Percentiles rank a stretch among this genome's conserved stretches.
phyloP scores from a whole-genome alignment of 257 asterid genomes.

The Solanum chiquidenum region DNA sequence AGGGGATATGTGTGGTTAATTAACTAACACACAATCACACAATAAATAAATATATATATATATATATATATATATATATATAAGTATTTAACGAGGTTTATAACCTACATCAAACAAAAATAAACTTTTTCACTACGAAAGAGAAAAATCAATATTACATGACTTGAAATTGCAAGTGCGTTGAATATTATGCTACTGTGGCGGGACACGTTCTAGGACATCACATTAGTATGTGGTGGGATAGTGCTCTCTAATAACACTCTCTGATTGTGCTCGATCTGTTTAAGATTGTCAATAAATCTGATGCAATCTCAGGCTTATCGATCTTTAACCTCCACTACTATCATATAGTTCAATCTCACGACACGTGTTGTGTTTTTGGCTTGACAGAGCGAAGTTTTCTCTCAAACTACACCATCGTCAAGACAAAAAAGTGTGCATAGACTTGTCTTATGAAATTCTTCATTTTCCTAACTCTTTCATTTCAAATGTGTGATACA shows the following conservation, averaged over 20 bases:
- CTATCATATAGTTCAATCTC: not conserved
- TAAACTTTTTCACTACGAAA: no score
- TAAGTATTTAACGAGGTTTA: not conserved
- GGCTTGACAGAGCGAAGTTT: not conserved
- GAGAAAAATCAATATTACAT: no score
- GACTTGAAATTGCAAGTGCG: no score
- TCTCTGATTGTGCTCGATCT: not conserved
- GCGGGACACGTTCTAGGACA: accelerated
- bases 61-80: not conserved
- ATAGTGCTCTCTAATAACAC: not conserved
- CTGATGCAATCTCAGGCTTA: not conserved
- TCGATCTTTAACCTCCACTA: not conserved
- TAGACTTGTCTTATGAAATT: not conserved
- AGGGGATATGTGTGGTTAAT: not conserved
- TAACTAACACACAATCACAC: not conserved
- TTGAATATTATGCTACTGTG: no score
- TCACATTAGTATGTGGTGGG: not conserved
- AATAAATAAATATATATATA: no score
- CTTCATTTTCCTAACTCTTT: not conserved
- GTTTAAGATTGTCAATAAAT: not conserved
- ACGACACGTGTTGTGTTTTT: not conserved
- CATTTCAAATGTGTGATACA: not conserved
- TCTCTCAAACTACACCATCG: not conserved
- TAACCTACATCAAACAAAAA: not conserved
- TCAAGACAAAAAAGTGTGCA: not conserved